phyloP scores from a whole-genome alignment of 352 stramenopile species.

The Chrysophaeum taylorii region DNA sequence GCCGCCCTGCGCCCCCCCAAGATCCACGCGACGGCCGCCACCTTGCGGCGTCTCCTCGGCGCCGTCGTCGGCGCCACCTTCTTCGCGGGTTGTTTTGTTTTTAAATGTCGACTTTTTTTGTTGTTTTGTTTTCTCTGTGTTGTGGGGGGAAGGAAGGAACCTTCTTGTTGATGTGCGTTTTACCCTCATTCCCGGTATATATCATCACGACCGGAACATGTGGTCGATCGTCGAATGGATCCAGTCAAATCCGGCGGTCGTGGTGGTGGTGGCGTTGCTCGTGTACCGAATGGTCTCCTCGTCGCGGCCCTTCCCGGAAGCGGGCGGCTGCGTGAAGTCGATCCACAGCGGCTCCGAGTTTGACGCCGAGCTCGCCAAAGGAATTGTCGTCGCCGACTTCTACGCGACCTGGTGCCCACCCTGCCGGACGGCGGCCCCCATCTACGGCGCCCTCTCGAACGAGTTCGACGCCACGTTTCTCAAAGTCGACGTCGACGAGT shows the following conservation, averaged over 20 bases:
- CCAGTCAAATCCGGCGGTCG: constrained; percentile 10
- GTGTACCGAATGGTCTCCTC: neutral
- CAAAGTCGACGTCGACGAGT: constrained; percentile 31
- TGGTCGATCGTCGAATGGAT: too few relatives aligned
- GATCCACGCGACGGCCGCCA: too few relatives aligned
- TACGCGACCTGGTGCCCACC: constrained; percentile 29
- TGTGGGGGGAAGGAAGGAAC: too few relatives aligned
- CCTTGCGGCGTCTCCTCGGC: too few relatives aligned
- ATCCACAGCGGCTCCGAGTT: constrained; percentile 10
- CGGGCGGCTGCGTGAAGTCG: constrained; percentile 14
- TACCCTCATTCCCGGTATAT: too few relatives aligned
- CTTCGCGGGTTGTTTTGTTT: too few relatives aligned
- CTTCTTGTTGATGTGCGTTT: too few relatives aligned
- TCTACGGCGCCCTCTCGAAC: constrained; percentile 28
- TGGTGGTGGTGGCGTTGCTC: constrained; percentile 13
- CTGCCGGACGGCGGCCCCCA: constrained; percentile 23
- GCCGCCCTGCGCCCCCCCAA: too few relatives aligned
- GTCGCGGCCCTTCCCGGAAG: constrained; percentile 17
- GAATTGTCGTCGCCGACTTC: constrained; percentile 27
- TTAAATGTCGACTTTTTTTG: too few relatives aligned
- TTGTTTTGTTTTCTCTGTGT: too few relatives aligned
- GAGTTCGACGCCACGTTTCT: constrained; percentile 21
- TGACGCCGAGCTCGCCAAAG: neutral
- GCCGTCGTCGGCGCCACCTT: too few relatives aligned
- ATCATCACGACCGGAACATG: too few relatives aligned